Conservation (phyloP, 1,284 basidiomycete genomes). For the Rhizoctonia solani region DNA sequence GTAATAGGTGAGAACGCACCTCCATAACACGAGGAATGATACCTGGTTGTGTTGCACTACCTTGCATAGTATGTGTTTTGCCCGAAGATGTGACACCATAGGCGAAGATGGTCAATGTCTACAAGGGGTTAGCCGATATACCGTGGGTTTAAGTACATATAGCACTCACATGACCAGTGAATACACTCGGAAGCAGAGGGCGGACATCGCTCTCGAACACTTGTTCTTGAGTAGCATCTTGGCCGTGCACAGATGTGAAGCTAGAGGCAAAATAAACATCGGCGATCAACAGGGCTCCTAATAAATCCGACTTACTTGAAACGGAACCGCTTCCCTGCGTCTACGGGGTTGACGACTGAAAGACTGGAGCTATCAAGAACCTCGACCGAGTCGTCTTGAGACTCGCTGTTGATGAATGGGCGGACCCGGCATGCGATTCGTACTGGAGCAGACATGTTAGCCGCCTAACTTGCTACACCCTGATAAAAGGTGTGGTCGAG, state of each 20-base stretch:
- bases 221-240: slow-evolving; percentile 65
- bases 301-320: slow-evolving; percentile 57
- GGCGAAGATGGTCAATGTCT: slow-evolving; percentile 80
- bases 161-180: slow-evolving; percentile 66
- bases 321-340: slow-evolving; percentile 65
- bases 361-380: slow-evolving; percentile 57
- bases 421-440: slow-evolving; percentile 48
- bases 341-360: slow-evolving; percentile 66
- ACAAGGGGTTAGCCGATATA: background rate
- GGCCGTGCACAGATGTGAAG: slow-evolving; percentile 71
- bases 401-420: slow-evolving; percentile 61
- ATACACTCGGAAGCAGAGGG: slow-evolving; percentile 70
- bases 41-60: slow-evolving; percentile 65
- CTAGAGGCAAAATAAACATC: slow-evolving; percentile 45
- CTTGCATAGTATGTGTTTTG: slow-evolving; percentile 87
- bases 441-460: slow-evolving; percentile 26
- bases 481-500: slow-evolving; percentile 13
- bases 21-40: slow-evolving; percentile 77
- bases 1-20: slow-evolving; percentile 47
- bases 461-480: background rate
- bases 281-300: background rate
- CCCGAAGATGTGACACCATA: slow-evolving; percentile 83
- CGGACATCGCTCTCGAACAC: slow-evolving; percentile 71
- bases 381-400: slow-evolving; percentile 62
- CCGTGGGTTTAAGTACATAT: background rate